Evolutionary conservation across 148 eudicot genomes (phyloP).

Genomic region (Cornus suecica): DNA sequence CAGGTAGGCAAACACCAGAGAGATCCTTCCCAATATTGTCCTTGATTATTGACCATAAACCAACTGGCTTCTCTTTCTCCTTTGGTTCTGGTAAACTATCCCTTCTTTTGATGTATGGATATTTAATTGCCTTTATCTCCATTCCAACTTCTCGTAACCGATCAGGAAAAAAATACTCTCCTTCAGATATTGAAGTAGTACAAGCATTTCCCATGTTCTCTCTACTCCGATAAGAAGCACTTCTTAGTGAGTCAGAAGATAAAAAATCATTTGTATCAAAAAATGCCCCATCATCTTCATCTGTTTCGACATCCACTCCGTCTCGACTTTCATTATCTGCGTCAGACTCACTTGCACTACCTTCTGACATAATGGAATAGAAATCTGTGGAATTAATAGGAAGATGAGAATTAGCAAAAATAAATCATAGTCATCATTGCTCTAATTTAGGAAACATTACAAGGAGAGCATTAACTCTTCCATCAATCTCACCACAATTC

Average conservation of each 20-base stretch:
- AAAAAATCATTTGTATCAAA: slow-evolving; percentile 86
- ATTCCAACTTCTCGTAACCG: slow-evolving; percentile 45
- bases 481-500: not conserved
- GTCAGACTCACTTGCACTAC: slow-evolving; percentile 83
- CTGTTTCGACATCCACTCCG: slow-evolving; percentile 72
- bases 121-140: slow-evolving; percentile 57
- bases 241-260: slow-evolving; percentile 76
- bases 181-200: slow-evolving; percentile 55
- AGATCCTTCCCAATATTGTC: slow-evolving; percentile 96
- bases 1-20: slow-evolving; percentile 97
- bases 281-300: slow-evolving; percentile 76
- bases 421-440: not conserved
- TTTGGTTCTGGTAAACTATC: slow-evolving; percentile 90
- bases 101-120: slow-evolving; percentile 73
- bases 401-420: slow-evolving; percentile 2
- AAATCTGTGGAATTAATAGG: slow-evolving; percentile 51
- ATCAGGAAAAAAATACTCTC: slow-evolving; percentile 35
- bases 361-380: slow-evolving; percentile 93
- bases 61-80: slow-evolving; percentile 88
- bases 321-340: slow-evolving; percentile 81
- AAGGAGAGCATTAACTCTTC: not conserved
- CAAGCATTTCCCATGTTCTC: slow-evolving; percentile 54
- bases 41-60: slow-evolving; percentile 94
- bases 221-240: slow-evolving; percentile 82
- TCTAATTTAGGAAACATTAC: not conserved